phyloP scores from a whole-genome alignment of 441 rosid genomes.

The Arabidopsis lyrata region DNA sequence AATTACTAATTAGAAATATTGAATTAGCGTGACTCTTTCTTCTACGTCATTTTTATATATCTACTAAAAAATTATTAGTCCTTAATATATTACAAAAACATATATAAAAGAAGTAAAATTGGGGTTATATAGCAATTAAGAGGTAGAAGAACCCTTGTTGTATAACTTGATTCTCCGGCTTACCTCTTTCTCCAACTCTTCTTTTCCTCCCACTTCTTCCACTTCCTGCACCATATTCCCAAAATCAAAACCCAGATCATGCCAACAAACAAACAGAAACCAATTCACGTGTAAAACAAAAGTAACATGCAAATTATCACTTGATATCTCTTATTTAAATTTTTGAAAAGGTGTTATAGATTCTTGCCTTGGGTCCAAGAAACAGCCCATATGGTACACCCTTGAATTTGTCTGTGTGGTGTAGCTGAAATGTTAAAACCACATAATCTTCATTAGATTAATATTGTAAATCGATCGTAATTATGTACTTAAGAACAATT shows the following conservation, averaged over 20 bases:
- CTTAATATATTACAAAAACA: no score
- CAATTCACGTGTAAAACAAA: neutral
- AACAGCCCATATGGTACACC: conserved; percentile 98
- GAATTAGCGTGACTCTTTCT: neutral
- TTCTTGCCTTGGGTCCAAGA: conserved; percentile 82
- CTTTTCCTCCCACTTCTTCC: conserved; percentile 77
- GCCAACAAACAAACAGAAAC: neutral
- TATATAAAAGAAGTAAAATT: neutral
- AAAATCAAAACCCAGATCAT: neutral
- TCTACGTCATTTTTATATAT: neutral
- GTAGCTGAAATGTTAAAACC: conserved; percentile 57
- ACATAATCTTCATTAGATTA: neutral
- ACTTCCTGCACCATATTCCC: conserved; percentile 57
- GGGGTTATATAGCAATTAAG: conserved; percentile 3
- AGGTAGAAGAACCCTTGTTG: conserved; percentile 33
- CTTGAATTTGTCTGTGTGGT: conserved; percentile 86
- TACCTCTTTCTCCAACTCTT: conserved; percentile 79
- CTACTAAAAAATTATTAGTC: neutral
- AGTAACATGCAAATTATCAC: neutral
- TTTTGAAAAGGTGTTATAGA: neutral
- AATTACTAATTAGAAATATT: no score
- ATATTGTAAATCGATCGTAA: neutral
- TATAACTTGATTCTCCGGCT: conserved; percentile 56
- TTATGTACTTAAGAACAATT: neutral
- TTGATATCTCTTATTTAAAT: neutral